Evolutionary conservation across 108 stramenopile species (phyloP), one percentile per base, ranked within the genome.

Genomic region (Cyclostephanos invisitatus): DNA sequence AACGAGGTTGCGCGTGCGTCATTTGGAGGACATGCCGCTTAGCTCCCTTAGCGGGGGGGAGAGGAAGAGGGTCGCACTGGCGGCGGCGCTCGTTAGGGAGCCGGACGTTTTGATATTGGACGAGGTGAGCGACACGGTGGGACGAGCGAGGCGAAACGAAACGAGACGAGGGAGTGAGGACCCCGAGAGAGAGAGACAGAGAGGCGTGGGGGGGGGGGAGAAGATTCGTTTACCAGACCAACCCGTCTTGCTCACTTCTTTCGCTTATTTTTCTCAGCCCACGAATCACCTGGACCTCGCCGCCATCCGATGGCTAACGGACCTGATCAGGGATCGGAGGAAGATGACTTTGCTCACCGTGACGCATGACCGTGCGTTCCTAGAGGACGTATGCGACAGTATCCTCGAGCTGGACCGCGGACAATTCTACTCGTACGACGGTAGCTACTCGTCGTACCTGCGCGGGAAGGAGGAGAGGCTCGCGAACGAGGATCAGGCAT

Each of bases 251-350:
- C 27, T 46, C 27, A 2, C 32, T 21, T 47, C 49, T 3, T 17
- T 65, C 28, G 12, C 17, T 49, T 50, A 7, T 37, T 29, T 6
- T 17, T 14, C 15, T 28, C 55, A 71, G 71, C 92, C 92, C 20
- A 98, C 98, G 21, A 98, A 98, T 78, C 98, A 98, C 80, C 68
- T 99, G 66, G 94, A 95, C 68, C 83, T 99, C 36, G 87, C 92
- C 51, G 97, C 96, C 25, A 96, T 98, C 9, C 91, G 89, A 64
- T 99, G 97, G 97, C 71, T 99, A 28, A 87, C 85, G 24, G 96
- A 97, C 72, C 86, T 95, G 67, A 72, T 97, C 44, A 75, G 89
- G 21, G 75, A 89, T 28, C 73, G 84, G 38, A 83, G 60, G 25
- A 86, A 96, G 61, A 83, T 98, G 69, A 97, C 97, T 14, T 62